These are phyloP conservation scores for Pontederia paniculata DNA, from an alignment of 176 grass and related monocot genomes.

Conservation along the genomic window DNA sequence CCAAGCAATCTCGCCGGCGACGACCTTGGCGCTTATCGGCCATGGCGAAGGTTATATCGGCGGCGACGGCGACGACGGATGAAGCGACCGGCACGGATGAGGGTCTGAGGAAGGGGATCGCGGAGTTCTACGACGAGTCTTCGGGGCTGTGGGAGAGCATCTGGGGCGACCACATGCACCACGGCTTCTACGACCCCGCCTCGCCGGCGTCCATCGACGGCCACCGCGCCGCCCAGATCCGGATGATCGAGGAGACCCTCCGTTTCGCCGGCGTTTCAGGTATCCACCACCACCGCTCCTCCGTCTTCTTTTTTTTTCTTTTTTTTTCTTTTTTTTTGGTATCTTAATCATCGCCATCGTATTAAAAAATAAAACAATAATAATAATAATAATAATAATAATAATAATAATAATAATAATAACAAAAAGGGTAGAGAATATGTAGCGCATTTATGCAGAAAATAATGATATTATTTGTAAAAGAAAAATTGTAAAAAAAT, in stretches of 20 bases:
- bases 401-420: no score
- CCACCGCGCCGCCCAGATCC: slow-evolving; percentile 75
- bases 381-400: no score
- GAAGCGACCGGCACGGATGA: slow-evolving; percentile 2
- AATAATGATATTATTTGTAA: no score
- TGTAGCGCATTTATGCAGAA: no score
- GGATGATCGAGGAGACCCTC: slow-evolving; percentile 88
- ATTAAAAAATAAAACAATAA: no score
- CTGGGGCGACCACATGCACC: slow-evolving; percentile 99
- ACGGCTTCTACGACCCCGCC: slow-evolving; percentile 65
- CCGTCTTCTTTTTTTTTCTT: background rate
- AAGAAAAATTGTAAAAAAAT: no score
- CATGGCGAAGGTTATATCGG: background rate
- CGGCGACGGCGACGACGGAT: slow-evolving; percentile 15
- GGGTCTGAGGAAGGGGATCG: slow-evolving; percentile 83
- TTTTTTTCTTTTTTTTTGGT: background rate
- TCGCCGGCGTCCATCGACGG: slow-evolving; percentile 41
- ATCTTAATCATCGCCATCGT: no score
- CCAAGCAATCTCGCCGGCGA: no score
- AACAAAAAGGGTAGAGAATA: no score
- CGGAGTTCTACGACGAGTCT: slow-evolving; percentile 91
- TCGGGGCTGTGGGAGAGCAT: slow-evolving; percentile 76
- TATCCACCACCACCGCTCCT: slow-evolving; percentile 5
- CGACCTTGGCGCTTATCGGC: no score
- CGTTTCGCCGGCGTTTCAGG: slow-evolving; percentile 65